Conservation (phyloP, 441 rosid species). For the Mallotus japonicus region DNA sequence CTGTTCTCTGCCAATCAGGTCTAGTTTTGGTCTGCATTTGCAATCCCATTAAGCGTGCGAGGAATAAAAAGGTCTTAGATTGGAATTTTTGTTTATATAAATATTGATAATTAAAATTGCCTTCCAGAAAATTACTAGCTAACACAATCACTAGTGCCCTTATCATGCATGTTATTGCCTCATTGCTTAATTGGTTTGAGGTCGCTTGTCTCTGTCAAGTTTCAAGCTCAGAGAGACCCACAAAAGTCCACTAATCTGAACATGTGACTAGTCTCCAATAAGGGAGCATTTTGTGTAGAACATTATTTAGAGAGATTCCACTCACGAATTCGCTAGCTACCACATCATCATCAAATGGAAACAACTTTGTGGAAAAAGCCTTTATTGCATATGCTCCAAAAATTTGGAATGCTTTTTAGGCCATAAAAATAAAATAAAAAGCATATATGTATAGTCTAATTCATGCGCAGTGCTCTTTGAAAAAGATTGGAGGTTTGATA, state of each 20-base stretch:
- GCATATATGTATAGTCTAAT: too few relatives aligned
- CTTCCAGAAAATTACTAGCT: too few relatives aligned
- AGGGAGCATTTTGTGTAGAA: background rate
- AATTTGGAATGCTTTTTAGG: background rate
- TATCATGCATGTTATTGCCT: too few relatives aligned
- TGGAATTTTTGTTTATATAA: too few relatives aligned
- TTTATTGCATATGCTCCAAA: background rate
- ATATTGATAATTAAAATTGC: background rate
- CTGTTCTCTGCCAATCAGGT: background rate
- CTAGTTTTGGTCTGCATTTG: background rate
- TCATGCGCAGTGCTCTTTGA: background rate
- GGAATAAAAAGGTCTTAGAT: background rate
- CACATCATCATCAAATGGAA: background rate
- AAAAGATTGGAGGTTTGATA: background rate
- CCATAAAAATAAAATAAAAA: background rate
- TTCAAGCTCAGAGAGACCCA: slow-evolving; percentile 7
- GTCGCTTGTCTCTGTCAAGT: background rate
- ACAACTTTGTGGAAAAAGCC: background rate
- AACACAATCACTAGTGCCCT: too few relatives aligned
- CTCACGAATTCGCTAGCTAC: background rate
- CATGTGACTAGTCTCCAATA: slow-evolving; percentile 9
- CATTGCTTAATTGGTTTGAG: too few relatives aligned
- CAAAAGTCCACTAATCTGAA: background rate
- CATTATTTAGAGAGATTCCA: slow-evolving; percentile 2
- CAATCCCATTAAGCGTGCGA: background rate